Evolutionary conservation across 306 rosid species (phyloP).

Genomic region (cucumber (Cucumis sativus)): Cucumber_9930_V3 NC_026657.2:32894001-32894500

Average conservation of each 20-base stretch:
- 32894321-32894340: constrained; percentile 29
- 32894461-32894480: constrained; percentile 15
- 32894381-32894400: constrained; percentile 18
- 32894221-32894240: constrained; percentile 18
- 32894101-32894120: constrained; percentile 24
- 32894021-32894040: constrained; percentile 21
- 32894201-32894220: constrained; percentile 9
- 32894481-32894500: constrained; percentile 11
- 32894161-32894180: constrained; percentile 21
- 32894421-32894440: constrained; percentile 21
- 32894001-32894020: constrained; percentile 31
- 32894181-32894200: constrained; percentile 37
- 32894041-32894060: constrained; percentile 20
- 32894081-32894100: not conserved
- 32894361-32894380: constrained; percentile 2
- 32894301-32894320: constrained; percentile 12
- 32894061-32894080: constrained; percentile 26
- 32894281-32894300: constrained; percentile 34
- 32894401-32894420: constrained; percentile 11
- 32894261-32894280: constrained; percentile 23
- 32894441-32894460: not conserved
- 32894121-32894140: constrained; percentile 14
- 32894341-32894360: constrained; percentile 41
- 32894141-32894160: constrained; percentile 16
- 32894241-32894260: constrained; percentile 10